Conservation (phyloP, 768 basidiomycete species). For the Tephrocybe sp. region DNA sequence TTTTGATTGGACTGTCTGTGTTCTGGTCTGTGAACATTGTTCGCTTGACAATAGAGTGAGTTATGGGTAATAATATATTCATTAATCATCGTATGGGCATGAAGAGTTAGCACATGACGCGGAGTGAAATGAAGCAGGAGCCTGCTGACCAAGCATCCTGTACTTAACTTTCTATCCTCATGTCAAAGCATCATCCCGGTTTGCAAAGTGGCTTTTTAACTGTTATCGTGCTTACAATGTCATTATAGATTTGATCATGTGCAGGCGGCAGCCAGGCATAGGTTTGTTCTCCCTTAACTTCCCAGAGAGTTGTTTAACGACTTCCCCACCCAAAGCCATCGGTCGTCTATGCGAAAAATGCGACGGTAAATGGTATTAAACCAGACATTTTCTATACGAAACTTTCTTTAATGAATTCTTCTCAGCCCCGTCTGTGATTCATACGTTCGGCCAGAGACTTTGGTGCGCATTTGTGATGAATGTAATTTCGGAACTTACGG, state of each 20-base stretch:
- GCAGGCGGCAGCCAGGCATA: conserved; percentile 95
- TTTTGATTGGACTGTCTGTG: conserved; percentile 15
- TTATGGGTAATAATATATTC: background rate
- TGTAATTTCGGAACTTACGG: conserved; percentile 99
- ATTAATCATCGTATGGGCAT: background rate
- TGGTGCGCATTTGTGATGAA: conserved; percentile 98
- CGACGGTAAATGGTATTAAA: conserved; percentile 94
- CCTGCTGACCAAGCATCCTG: conserved; percentile 13
- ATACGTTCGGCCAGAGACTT: conserved; percentile 96
- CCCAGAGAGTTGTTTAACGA: conserved; percentile 5
- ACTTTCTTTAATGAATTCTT: background rate
- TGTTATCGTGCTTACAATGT: conserved; percentile 5
- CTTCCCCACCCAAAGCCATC: conserved; percentile 60
- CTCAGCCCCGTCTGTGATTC: conserved; percentile 96
- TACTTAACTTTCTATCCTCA: conserved; percentile 25
- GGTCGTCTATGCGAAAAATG: conserved; percentile 98
- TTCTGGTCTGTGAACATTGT: background rate
- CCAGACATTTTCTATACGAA: background rate
- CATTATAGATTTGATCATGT: conserved; percentile 90
- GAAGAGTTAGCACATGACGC: background rate
- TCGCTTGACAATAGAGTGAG: conserved; percentile 2
- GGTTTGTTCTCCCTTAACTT: conserved; percentile 45
- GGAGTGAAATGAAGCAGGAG: background rate
- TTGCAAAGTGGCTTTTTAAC: background rate
- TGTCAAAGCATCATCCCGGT: conserved; percentile 95